These are phyloP conservation scores for Ceratocystis cacaofunesta DNA, from an alignment of 2,329 filamentous ascomycete genomes.

Conservation along the genomic window DNA sequence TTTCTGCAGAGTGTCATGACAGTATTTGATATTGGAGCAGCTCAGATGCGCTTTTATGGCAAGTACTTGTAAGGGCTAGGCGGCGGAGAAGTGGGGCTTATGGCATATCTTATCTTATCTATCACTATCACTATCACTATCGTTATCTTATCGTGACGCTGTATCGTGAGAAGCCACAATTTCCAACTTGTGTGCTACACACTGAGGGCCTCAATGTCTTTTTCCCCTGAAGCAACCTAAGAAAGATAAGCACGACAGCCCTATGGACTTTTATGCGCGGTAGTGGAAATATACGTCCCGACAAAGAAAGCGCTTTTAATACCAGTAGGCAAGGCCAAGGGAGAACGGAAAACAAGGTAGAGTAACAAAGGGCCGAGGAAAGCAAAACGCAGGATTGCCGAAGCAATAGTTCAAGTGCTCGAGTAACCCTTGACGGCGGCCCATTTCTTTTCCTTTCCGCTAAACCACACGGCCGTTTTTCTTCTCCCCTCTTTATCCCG, in stretches of 20 bases:
- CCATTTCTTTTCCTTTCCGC: no score
- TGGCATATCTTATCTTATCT: neutral
- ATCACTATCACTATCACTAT: neutral
- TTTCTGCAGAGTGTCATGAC: constrained; percentile 38
- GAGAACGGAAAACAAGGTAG: no score
- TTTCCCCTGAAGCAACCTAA: no score
- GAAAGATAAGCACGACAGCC: no score
- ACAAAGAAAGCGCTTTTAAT: no score
- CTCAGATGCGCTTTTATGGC: constrained; percentile 32
- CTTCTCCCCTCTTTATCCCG: neutral
- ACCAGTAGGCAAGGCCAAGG: no score
- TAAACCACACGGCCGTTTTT: no score
- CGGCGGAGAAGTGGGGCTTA: neutral
- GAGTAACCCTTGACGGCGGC: neutral
- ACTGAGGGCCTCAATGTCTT: no score
- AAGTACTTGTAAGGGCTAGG: constrained; percentile 7
- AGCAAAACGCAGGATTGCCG: neutral
- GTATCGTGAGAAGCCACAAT: neutral
- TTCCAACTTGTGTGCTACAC: no score
- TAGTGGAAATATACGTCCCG: no score
- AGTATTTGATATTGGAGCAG: constrained; percentile 33
- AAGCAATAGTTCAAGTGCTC: neutral
- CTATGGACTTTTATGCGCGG: no score
- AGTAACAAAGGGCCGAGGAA: neutral
- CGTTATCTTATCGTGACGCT: no score